These are phyloP conservation scores for Gastrolobium villosum DNA, from an alignment of 306 rosid genomes.

Conservation along the genomic window DNA sequence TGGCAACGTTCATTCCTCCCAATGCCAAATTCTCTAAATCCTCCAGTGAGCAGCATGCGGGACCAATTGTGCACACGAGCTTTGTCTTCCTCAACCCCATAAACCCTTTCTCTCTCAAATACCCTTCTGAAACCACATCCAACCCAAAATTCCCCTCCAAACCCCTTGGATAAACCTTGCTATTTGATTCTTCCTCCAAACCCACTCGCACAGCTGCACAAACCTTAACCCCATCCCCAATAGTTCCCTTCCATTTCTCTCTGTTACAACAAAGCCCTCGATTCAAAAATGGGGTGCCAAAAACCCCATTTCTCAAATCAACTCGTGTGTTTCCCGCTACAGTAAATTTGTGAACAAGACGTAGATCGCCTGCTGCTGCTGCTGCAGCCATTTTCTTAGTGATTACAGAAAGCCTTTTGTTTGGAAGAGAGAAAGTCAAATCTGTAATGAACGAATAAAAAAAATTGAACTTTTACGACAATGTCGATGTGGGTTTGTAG, in stretches of 20 bases:
- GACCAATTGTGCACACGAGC: constrained; percentile 88
- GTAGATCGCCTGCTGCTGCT: constrained; percentile 50
- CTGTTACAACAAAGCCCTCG: constrained; percentile 40
- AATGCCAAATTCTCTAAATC: constrained; percentile 81
- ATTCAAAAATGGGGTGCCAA: constrained; percentile 31
- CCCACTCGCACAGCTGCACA: constrained; percentile 60
- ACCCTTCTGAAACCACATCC: constrained; percentile 80
- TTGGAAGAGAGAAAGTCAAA: no score
- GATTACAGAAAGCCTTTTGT: neutral
- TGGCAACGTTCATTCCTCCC: constrained; percentile 91
- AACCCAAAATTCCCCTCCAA: constrained; percentile 63
- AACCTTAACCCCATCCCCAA: constrained; percentile 46
- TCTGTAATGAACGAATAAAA: no score
- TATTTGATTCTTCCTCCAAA: constrained; percentile 52
- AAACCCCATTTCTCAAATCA: constrained; percentile 45
- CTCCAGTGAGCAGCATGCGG: constrained; percentile 73
- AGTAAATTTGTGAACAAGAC: constrained; percentile 38
- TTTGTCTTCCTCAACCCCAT: constrained; percentile 90
- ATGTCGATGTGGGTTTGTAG: no score
- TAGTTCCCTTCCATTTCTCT: constrained; percentile 53
- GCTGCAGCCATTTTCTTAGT: constrained; percentile 58
- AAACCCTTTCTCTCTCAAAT: constrained; percentile 79
- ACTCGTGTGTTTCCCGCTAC: constrained; percentile 39
- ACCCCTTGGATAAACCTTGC: constrained; percentile 1
- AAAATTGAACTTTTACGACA: no score